Evolutionary conservation across 345 rosid genomes (phyloP), one percentile per base, ranked within the genome.

Genomic region (Mallotus nudiflorus): DNA sequence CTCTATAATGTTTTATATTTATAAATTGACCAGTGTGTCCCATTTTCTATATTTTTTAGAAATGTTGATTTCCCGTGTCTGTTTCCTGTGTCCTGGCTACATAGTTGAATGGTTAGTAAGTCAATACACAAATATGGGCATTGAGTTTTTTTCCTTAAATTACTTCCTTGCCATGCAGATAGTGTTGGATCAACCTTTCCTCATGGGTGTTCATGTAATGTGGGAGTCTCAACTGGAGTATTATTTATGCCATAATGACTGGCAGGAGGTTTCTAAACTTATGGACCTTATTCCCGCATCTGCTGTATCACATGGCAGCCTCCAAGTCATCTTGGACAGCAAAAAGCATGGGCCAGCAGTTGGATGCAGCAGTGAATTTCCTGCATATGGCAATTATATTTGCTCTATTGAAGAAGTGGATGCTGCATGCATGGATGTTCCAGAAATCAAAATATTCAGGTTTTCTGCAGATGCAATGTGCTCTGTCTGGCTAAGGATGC

Each of bases 191-290:
- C 99, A 90, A 66, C 99, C 97, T 74, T 83, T 87, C 70, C 89
- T 83, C 64, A 92, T 92, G 92, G 99, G 97, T 65, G 93, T 91
- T 77, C 97, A 90, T 83, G 87, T 90, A 45, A 81, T 85, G 39
- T 95, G 97, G 99, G 97, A 95, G 55, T 91, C 99, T 20, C 97
- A 92, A 78, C 77, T 95, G 73, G 97, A 92, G 89, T 95, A 92
- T 71, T 77, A 87, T 73, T 76, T 85, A 72, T 86, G 87, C 77
- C 99, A 88, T 77, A 90, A 90, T 88, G 92, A 95, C 73, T 90
- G 92, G 97, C 92, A 86, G 71, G 99, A 95, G 82, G 91, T 92
- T 72, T 83, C 75, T 33, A 90, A 88, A 81, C 84, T 92, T 64
- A 74, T 95, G 82, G 91, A 89, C 67, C 68, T 87, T 70, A 77